phyloP scores from a whole-genome alignment of 2,329 filamentous ascomycete species.

The Colletotrichum sansevieriae region DNA sequence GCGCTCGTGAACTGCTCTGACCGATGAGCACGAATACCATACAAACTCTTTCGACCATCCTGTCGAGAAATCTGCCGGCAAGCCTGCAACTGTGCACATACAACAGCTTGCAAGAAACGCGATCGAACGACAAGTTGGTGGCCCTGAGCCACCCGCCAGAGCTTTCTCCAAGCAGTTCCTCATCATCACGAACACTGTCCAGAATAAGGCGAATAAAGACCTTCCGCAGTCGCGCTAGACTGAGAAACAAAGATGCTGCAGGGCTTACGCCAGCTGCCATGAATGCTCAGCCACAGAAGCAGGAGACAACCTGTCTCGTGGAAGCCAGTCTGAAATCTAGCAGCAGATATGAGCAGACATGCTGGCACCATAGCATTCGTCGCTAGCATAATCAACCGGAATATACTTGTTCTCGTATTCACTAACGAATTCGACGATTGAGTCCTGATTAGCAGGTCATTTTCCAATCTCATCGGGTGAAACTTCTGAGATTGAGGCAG shows the following conservation, averaged over 20 bases:
- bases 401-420: neutral
- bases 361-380: too few species aligned
- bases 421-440: neutral
- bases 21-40: neutral
- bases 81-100: neutral
- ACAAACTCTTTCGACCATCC: neutral
- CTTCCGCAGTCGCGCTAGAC: neutral
- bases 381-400: neutral
- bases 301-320: neutral
- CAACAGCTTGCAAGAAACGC: neutral
- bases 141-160: neutral
- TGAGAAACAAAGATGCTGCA: neutral
- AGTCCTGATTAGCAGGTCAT: neutral
- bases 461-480: neutral
- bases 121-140: neutral
- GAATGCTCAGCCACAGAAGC: neutral
- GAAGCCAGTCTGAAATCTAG: slow-evolving; percentile 4
- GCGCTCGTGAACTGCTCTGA: neutral
- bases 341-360: neutral
- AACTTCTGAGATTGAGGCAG: neutral
- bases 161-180: neutral
- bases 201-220: neutral
- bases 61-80: neutral
- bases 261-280: neutral
- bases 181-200: neutral